phyloP scores from a whole-genome alignment of 2,329 filamentous ascomycete genomes.

The Sarocladiaceae sp. region DNA sequence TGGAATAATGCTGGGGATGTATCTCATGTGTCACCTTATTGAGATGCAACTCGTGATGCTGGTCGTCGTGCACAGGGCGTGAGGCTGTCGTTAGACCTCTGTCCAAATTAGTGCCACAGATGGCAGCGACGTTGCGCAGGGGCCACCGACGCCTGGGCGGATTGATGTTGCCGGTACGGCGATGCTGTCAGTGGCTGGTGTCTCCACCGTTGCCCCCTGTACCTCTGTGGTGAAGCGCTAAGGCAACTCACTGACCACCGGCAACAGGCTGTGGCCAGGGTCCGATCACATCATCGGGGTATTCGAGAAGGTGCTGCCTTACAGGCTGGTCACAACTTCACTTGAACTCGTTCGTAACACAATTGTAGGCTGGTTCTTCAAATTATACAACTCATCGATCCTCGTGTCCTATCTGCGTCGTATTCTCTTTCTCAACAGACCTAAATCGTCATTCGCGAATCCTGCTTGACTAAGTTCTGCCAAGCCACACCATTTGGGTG shows the following conservation, averaged over 20 bases:
- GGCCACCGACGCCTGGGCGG: background rate
- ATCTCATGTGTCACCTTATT: too few relatives aligned
- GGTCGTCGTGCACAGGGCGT: too few relatives aligned
- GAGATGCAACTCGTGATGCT: too few relatives aligned
- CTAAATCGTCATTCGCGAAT: background rate
- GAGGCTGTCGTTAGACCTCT: too few relatives aligned
- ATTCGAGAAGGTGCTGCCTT: background rate
- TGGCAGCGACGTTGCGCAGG: background rate
- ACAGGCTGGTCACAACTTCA: background rate
- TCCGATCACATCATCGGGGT: background rate
- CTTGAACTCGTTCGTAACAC: too few relatives aligned
- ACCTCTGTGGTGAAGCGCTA: too few relatives aligned
- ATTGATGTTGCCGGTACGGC: background rate
- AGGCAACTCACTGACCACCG: background rate
- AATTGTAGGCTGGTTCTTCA: too few relatives aligned
- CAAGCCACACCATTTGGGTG: conserved; percentile 9
- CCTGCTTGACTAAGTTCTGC: background rate
- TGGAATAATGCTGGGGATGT: too few relatives aligned
- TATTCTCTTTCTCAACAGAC: background rate
- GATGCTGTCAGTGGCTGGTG: background rate
- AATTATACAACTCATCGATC: too few relatives aligned
- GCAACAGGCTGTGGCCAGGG: background rate
- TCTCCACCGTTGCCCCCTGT: too few relatives aligned
- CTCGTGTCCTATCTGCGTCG: too few relatives aligned
- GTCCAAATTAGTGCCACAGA: conserved; percentile 10